These are phyloP conservation scores for Elsinoe perseae DNA, from an alignment of 2,329 filamentous ascomycete species.

Conservation along the genomic window DNA sequence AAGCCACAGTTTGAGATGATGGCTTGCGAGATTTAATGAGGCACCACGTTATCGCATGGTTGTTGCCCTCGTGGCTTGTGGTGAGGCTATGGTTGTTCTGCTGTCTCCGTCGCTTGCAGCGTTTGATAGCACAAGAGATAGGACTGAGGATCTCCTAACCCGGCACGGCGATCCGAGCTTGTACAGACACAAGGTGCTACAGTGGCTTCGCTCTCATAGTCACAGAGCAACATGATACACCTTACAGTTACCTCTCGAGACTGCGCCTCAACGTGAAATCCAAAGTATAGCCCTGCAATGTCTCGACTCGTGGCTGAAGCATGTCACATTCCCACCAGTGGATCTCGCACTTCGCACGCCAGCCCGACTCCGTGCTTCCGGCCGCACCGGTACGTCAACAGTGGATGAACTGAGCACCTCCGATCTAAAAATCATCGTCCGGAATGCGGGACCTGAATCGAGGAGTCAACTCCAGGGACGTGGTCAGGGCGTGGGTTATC, in stretches of 20 bases:
- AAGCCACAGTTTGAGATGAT: not conserved
- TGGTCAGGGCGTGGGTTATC: slow-evolving; percentile 1
- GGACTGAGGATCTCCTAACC: not conserved
- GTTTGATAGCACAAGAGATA: no score
- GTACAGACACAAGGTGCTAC: not conserved
- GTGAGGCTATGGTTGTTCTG: no score
- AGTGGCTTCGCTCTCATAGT: not conserved
- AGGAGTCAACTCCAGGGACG: not conserved
- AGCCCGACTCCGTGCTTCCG: no score
- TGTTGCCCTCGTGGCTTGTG: no score
- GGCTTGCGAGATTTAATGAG: not conserved
- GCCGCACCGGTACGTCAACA: not conserved
- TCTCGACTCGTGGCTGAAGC: not conserved
- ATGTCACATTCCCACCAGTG: not conserved
- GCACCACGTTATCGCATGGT: not conserved
- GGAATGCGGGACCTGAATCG: not conserved
- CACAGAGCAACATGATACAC: not conserved
- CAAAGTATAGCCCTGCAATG: not conserved
- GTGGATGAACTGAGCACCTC: not conserved
- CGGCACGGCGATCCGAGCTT: not conserved
- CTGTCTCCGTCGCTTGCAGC: not conserved
- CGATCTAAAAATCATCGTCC: not conserved
- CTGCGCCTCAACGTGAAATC: slow-evolving; percentile 2
- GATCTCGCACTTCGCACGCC: no score
- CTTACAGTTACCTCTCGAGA: not conserved